Evolutionary conservation across 2,329 filamentous ascomycete species (phyloP).

Genomic region (Achaetomium macrosporum): DNA sequence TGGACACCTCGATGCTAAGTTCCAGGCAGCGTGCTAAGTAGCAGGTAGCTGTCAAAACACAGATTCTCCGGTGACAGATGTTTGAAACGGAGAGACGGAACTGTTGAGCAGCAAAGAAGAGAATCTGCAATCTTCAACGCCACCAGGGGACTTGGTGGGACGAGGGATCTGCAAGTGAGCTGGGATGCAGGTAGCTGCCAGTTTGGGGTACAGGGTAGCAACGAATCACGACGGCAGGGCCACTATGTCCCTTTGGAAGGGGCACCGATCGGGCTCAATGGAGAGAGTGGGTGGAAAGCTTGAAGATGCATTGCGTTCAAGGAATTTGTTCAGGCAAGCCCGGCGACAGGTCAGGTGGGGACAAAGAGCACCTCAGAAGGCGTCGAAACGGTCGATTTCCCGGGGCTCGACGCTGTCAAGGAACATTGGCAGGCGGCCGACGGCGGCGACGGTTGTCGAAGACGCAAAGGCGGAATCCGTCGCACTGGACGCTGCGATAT

Average conservation of each 20-base stretch:
- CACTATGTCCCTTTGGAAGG: background rate
- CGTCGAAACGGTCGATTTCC: too few species aligned
- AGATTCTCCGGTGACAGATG: background rate
- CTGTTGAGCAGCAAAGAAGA: background rate
- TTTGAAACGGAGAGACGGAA: background rate
- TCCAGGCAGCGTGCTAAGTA: too few species aligned
- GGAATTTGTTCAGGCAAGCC: too few species aligned
- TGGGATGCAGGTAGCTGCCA: background rate
- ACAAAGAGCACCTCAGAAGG: too few species aligned
- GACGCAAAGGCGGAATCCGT: too few species aligned
- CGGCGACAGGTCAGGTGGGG: too few species aligned
- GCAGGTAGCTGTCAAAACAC: background rate
- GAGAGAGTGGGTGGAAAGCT: background rate
- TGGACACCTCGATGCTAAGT: too few species aligned
- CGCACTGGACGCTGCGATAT: conserved; percentile 12
- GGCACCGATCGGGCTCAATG: background rate
- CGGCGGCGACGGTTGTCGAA: background rate
- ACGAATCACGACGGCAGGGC: conserved; percentile 1
- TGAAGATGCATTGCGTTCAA: conserved; percentile 1
- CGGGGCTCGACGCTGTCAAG: too few species aligned
- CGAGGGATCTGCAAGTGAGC: conserved; percentile 9
- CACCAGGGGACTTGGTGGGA: conserved; percentile 3
- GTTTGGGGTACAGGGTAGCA: background rate
- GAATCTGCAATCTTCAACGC: conserved; percentile 4
- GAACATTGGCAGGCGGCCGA: background rate